phyloP scores from a whole-genome alignment of 345 rosid species.

The Corchorus olitorius region DNA sequence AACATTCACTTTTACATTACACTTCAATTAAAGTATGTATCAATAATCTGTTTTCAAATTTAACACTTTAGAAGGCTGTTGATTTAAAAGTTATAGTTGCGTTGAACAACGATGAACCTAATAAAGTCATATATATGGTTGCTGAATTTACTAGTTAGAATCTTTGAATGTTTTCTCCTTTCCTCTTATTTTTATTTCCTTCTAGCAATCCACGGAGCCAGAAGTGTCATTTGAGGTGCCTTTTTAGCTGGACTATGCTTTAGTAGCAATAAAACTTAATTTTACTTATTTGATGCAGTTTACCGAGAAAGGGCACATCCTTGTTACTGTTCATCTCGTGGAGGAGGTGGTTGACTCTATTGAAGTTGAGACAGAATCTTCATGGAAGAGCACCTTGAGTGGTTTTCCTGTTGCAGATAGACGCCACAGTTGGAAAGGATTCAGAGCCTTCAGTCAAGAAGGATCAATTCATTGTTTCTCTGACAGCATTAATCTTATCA shows the following conservation, averaged over 20 bases:
- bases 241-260: not conserved
- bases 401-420: conserved; percentile 84
- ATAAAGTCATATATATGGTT: not conserved
- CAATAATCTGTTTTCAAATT: not conserved
- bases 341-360: conserved; percentile 64
- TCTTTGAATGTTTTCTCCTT: not conserved
- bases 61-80: not conserved
- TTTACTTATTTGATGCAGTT: conserved; percentile 50
- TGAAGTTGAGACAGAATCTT: conserved; percentile 55
- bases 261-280: conserved; percentile 17
- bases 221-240: conserved; percentile 1
- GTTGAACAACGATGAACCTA: not conserved
- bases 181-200: not conserved
- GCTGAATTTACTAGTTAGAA: not conserved
- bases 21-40: not conserved
- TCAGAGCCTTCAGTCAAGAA: conserved; percentile 57
- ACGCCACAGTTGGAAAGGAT: conserved; percentile 67
- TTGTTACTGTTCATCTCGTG: conserved; percentile 79
- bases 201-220: not conserved
- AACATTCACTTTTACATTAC: too few relatives aligned
- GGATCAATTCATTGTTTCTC: conserved; percentile 33
- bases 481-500: conserved; percentile 57
- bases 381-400: conserved; percentile 65
- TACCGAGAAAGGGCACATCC: conserved; percentile 89
- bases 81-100: not conserved